Evolutionary conservation across 495 filamentous ascomycete genomes (phyloP).

Genomic region (Penicillium canescens): DNA sequence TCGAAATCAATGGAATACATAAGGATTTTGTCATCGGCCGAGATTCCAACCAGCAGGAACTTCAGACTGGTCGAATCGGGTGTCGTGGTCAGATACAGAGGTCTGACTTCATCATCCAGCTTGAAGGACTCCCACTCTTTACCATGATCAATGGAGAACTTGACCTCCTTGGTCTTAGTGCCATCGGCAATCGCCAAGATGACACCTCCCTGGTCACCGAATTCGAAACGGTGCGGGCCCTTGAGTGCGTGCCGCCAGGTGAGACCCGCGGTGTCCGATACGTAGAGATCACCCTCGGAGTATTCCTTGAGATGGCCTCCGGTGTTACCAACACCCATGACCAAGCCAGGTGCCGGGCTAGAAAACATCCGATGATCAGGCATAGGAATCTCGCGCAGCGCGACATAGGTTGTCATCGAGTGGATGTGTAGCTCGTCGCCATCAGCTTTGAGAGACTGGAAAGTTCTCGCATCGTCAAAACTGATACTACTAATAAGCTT

Average conservation of each 20-base stretch:
- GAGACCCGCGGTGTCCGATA: conserved; percentile 88
- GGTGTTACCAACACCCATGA: conserved; percentile 91
- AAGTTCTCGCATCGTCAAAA: conserved; percentile 89
- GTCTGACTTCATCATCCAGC: conserved; percentile 60
- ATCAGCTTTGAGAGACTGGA: conserved; percentile 61
- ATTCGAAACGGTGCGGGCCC: conserved; percentile 91
- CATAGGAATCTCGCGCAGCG: conserved; percentile 51
- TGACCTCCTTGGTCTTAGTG: conserved; percentile 61
- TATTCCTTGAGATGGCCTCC: conserved; percentile 68
- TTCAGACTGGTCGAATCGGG: conserved; percentile 89
- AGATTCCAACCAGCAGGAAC: conserved; percentile 68
- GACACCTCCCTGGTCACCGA: conserved; percentile 88
- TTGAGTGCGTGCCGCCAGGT: conserved; percentile 75
- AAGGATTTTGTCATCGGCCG: conserved; percentile 45
- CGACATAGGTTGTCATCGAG: conserved; percentile 69
- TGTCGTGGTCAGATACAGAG: conserved; percentile 75
- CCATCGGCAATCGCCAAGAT: conserved; percentile 77
- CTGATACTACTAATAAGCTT: conserved; percentile 77
- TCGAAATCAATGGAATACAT: conserved; percentile 81
- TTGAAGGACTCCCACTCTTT: conserved; percentile 70
- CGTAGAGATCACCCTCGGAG: conserved; percentile 71
- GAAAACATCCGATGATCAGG: conserved; percentile 81
- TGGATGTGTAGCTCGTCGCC: conserved; percentile 75
- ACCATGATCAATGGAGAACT: conserved; percentile 87
- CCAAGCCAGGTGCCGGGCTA: conserved; percentile 85